Evolutionary conservation across 2,329 filamentous ascomycete genomes (phyloP).

Genomic region (Spiromastix sp.): DNA sequence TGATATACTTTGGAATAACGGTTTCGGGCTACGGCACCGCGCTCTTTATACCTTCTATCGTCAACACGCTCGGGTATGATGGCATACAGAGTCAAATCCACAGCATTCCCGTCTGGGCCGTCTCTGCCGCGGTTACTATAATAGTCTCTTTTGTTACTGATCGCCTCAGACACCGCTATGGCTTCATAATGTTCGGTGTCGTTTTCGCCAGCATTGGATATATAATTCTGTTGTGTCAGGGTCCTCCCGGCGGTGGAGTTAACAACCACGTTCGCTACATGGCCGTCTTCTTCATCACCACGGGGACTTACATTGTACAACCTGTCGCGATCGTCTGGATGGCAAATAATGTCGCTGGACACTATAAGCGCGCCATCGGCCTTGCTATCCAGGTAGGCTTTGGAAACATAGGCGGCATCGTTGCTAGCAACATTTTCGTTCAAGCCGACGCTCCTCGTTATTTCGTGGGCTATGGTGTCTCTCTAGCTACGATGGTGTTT

Average conservation of each 20-base stretch:
- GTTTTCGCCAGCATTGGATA: constrained; percentile 24
- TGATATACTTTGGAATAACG: constrained; percentile 25
- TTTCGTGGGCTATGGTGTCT: constrained; percentile 27
- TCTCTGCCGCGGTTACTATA: constrained; percentile 20
- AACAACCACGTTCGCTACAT: constrained; percentile 17
- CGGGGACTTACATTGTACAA: constrained; percentile 39
- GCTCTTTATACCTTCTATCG: constrained; percentile 26
- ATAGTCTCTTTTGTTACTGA: constrained; percentile 20
- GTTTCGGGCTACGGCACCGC: constrained; percentile 25
- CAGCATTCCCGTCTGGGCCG: constrained; percentile 26
- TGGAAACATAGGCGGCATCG: constrained; percentile 58
- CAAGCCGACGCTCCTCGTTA: constrained; percentile 26
- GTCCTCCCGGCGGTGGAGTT: constrained; percentile 15
- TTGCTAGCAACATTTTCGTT: constrained; percentile 36
- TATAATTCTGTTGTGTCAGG: constrained; percentile 23
- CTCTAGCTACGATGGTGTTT: constrained; percentile 21
- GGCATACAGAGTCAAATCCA: constrained; percentile 24
- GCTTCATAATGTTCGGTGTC: constrained; percentile 27
- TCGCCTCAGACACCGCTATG: constrained; percentile 23
- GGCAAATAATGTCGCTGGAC: constrained; percentile 56
- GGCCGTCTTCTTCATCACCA: constrained; percentile 16
- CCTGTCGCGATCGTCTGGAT: constrained; percentile 57
- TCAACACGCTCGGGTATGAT: constrained; percentile 24
- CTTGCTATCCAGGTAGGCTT: constrained; percentile 55
- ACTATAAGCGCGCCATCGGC: constrained; percentile 61